phyloP scores from a whole-genome alignment of 306 rosid genomes.

The Vigna nakashimae region DNA sequence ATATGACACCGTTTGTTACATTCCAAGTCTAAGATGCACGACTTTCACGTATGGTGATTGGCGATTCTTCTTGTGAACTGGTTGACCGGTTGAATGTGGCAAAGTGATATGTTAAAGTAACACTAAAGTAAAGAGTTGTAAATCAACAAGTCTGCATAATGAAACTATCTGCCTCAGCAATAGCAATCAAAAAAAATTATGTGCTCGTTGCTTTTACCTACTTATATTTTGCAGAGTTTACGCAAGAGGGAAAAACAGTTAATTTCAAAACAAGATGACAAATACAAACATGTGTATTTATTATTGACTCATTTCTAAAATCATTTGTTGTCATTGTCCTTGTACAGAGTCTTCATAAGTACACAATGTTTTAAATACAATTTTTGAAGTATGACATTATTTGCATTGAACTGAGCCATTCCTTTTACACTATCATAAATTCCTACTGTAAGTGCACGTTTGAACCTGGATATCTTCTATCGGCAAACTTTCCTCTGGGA shows the following conservation, averaged over 20 bases:
- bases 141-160: conserved; percentile 10
- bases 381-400: conserved; percentile 32
- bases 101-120: conserved; percentile 4
- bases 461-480: conserved; percentile 58
- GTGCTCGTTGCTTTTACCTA: not conserved
- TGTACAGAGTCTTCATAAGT: conserved; percentile 35
- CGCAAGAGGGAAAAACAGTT: not conserved
- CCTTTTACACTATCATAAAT: conserved; percentile 38
- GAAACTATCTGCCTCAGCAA: conserved; percentile 34
- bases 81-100: conserved; percentile 21
- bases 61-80: conserved; percentile 35
- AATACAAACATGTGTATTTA: conserved; percentile 7
- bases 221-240: conserved; percentile 21
- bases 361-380: conserved; percentile 23
- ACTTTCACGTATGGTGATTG: conserved; percentile 21
- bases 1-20: conserved; percentile 22
- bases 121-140: not conserved
- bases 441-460: conserved; percentile 57
- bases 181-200: not conserved
- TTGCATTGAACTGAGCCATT: conserved; percentile 16
- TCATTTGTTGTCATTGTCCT: not conserved
- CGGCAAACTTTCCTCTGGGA: conserved; percentile 64
- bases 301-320: conserved; percentile 9
- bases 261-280: conserved; percentile 23
- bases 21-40: conserved; percentile 9